A percentile compares a stretch with the other conserved stretches of the same genome.
Conservation (phyloP, 2,329 filamentous ascomycete genomes). For the Aspergillus latus region DNA sequence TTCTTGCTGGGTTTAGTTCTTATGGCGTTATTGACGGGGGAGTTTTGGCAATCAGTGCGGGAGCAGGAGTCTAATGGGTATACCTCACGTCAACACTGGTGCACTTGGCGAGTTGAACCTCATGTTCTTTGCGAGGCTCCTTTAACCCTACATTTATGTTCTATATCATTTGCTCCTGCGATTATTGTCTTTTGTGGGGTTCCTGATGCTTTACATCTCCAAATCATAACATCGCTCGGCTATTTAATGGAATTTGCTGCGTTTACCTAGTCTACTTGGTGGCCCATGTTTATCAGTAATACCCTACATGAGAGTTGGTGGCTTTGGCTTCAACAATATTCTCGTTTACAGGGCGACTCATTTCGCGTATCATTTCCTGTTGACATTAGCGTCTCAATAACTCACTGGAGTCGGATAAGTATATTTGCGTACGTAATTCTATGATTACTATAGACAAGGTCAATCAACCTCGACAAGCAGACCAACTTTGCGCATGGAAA, state of each 20-base stretch:
- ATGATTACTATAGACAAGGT: background rate
- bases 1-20: slow-evolving; percentile 27
- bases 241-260: background rate
- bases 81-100: slow-evolving; percentile 14
- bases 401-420: background rate
- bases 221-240: background rate
- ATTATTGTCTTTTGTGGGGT: slow-evolving; percentile 4
- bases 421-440: background rate
- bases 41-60: slow-evolving; percentile 18
- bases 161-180: background rate
- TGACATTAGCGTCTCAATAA: too few relatives aligned
- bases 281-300: background rate
- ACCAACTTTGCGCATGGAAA: background rate
- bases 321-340: too few relatives aligned
- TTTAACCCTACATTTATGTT: background rate
- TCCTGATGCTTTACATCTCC: slow-evolving; percentile 6
- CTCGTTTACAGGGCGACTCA: too few relatives aligned
- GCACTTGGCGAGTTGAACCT: slow-evolving; percentile 7
- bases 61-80: slow-evolving; percentile 19
- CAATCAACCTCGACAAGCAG: background rate
- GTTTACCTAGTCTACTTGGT: background rate
- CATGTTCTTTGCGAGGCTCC: background rate
- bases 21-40: slow-evolving; percentile 34
- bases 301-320: too few relatives aligned
- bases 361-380: background rate